Percentiles rank a stretch among this genome's conserved stretches.
Conservation (phyloP, 805 yeast species). For the Myxozyma monticola region DNA sequence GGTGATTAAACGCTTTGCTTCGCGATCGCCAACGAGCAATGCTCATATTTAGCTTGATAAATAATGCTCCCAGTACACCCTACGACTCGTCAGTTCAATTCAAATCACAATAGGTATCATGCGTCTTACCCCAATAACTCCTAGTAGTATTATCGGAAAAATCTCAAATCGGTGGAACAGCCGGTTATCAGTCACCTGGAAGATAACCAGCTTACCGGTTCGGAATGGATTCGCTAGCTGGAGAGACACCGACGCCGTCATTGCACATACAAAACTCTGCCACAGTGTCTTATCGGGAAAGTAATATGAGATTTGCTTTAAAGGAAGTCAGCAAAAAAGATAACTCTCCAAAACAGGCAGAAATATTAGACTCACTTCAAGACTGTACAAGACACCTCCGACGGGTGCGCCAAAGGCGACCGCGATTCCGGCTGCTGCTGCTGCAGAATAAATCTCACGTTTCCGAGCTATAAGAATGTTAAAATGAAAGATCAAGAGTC, state of each 20-base stretch:
- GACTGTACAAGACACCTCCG: slow-evolving; percentile 78
- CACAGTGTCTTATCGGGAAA: slow-evolving; percentile 70
- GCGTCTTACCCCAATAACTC: slow-evolving; percentile 65
- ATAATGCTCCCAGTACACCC: slow-evolving; percentile 21
- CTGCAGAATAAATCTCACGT: slow-evolving; percentile 70
- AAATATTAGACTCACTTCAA: slow-evolving; percentile 15
- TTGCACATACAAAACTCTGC: slow-evolving; percentile 80
- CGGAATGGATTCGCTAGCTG: slow-evolving; percentile 53
- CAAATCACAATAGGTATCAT: slow-evolving; percentile 53
- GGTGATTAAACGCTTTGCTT: slow-evolving; percentile 33
- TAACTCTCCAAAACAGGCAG: not conserved
- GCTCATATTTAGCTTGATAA: slow-evolving; percentile 28
- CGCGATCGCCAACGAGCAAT: slow-evolving; percentile 30
- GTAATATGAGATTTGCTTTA: slow-evolving; percentile 67
- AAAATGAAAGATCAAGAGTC: not conserved
- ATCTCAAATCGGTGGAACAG: slow-evolving; percentile 73
- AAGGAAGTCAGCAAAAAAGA: slow-evolving; percentile 4
- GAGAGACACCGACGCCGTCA: slow-evolving; percentile 64
- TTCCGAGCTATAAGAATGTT: slow-evolving; percentile 33
- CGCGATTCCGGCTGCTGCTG: slow-evolving; percentile 80
- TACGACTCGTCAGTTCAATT: slow-evolving; percentile 30
- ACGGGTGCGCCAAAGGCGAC: slow-evolving; percentile 86
- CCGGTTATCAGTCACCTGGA: slow-evolving; percentile 59
- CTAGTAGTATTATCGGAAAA: slow-evolving; percentile 69
- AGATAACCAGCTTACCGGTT: slow-evolving; percentile 55